Base-by-base conservation (phyloP, 164 flowering plant species). In the Umbellularia californica region DNA sequence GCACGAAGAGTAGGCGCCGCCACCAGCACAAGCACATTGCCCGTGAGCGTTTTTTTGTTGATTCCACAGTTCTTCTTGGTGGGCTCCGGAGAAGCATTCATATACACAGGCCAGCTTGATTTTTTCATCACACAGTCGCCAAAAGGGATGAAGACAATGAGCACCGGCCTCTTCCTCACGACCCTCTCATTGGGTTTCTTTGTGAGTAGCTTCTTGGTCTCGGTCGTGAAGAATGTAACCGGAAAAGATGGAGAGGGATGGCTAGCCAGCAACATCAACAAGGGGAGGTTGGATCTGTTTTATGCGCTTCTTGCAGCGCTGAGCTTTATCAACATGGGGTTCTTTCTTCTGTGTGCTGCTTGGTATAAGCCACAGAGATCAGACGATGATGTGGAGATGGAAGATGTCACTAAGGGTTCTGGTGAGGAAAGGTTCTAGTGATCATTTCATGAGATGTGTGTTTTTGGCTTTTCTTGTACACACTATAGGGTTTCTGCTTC, bases 41-140 rank as follows among this genome's bases (percentile, higher is more conserved):
- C 96, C 1, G 67, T 92, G 55, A 87, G 83, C 27, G 99, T 90
- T 4, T 96, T 91, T 85, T 17, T 83, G 5, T 71, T 96, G 70
- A 85, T 96, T 71, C 99, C 99, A 23, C 99, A 96, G 50, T 96
- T 96, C 81, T 85, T 94, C 82, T 74, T 96, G 25, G 88, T 96
- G 25, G 99, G 99, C 7, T 64, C 97, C 1, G 99, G 95, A 1
- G 99, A 96, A 80, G 99, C 97, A 5, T 92, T 96, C 83, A 94
- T 92, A 50, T 96, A 96, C 92, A 90, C 95, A 0, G 99, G 99
- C 33, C 99, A 96, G 78, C 92, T 96, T 1, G 99, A 94, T 74
- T 92, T 96, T 89, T 96, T 96, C 90, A 91, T 96, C 77, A 96
- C 97, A 0, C 89, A 88, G 60, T 89, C 97, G 4, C 99, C 99